Base-by-base conservation (phyloP, 2,329 filamentous ascomycete species). In the Cadophora gregata region DNA sequence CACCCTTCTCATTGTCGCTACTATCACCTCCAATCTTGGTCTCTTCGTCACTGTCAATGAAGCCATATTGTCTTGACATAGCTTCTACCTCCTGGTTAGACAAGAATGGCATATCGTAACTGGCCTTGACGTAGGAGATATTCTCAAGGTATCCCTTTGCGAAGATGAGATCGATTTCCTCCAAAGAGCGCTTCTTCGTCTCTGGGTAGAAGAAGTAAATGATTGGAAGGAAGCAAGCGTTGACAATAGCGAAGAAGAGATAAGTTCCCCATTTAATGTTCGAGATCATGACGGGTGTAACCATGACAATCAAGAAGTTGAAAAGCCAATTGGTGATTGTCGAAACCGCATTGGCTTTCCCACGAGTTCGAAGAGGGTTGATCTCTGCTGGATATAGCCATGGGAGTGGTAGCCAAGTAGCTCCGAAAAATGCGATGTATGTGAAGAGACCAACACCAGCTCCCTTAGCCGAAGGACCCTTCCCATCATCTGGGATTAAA, bases 101-200 rank as follows among this genome's bases (percentile, higher is more conserved):
- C 14, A 89, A 78, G 68, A 82, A 80, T 0, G 87, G 87, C 65
- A 90, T 76, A 59, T 88, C 81, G 70, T 84, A 80, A 36, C 85
- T 84, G 5, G 86, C 87, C 69, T 80, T 80, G 63, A 89, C 86
- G 68, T 88, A 88, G 4, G 82, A 85, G 5, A 85, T 88, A 1
- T 86, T 84, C 77, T 89, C 87, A 33, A 81, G 75, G 70, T 81
- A 81, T 12, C 85, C 86, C 79, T 88, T 88, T 74, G 83, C 77
- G 80, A 90, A 90, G 70, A 92, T 88, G 65, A 86, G 82, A 73
- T 92, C 89, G 78, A 92, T 87, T 75, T 92, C 89, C 77, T 92
- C 89, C 36, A 91, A 81, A 16, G 82, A 86, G 8, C 85, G 83
- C 69, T 77, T 74, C 72, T 82, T 80, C 3, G 86, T 86, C 73